These are phyloP conservation scores for Lophiotrema nucula DNA, from an alignment of 495 filamentous ascomycete genomes.

Conservation along the genomic window DNA sequence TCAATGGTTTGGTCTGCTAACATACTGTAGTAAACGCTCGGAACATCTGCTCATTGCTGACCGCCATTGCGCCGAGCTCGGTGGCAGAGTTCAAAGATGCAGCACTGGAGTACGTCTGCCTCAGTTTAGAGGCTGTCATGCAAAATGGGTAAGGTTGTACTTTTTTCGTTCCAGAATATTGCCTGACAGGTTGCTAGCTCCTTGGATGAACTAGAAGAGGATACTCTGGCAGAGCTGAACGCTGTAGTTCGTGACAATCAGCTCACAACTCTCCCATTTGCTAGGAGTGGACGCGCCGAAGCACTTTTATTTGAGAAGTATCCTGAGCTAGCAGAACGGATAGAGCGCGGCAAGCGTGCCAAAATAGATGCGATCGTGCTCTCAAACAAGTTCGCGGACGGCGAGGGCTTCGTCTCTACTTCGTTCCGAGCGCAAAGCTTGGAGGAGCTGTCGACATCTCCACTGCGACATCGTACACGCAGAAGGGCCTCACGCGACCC, in stretches of 20 bases:
- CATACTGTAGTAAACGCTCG: conserved; percentile 65
- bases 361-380: conserved; percentile 61
- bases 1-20: neutral
- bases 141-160: conserved; percentile 80
- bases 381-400: conserved; percentile 57
- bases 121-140: conserved; percentile 85
- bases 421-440: conserved; percentile 51
- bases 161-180: too few species aligned
- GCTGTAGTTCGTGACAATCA: conserved; percentile 79
- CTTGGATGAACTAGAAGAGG: conserved; percentile 82
- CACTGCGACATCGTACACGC: conserved; percentile 54
- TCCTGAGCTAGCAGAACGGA: conserved; percentile 57
- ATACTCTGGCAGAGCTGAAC: conserved; percentile 75
- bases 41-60: conserved; percentile 81
- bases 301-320: conserved; percentile 67
- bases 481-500: conserved; percentile 49
- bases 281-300: conserved; percentile 70
- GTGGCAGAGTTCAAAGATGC: conserved; percentile 85
- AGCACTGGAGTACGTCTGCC: conserved; percentile 83
- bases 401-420: conserved; percentile 55
- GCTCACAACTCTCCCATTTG: conserved; percentile 67
- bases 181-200: conserved; percentile 49
- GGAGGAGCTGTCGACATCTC: conserved; percentile 57
- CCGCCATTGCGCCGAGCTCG: conserved; percentile 75
- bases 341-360: conserved; percentile 54